Evolutionary conservation across 495 filamentous ascomycete genomes (phyloP).

Genomic region (Aspergillus asperescens): DNA sequence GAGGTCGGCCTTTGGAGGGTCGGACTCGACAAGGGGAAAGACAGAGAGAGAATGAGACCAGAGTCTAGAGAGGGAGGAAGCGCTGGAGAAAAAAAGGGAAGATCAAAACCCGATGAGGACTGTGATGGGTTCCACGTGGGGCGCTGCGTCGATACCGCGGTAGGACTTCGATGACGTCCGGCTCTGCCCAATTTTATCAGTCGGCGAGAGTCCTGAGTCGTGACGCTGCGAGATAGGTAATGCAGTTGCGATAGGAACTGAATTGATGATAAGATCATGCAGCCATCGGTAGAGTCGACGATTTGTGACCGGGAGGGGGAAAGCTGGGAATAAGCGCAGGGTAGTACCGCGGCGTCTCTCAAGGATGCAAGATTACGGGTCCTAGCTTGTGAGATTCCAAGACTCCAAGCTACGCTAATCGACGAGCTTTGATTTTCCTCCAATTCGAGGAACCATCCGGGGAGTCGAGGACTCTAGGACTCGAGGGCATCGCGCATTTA

Average conservation of each 20-base stretch:
- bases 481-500: too few species aligned
- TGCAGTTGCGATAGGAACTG: too few species aligned
- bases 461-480: too few species aligned
- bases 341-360: neutral
- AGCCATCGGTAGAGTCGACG: neutral
- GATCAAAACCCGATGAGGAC: slow-evolving; percentile 5
- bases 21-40: neutral
- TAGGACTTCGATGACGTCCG: slow-evolving; percentile 26
- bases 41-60: neutral
- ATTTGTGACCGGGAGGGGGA: too few species aligned
- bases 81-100: slow-evolving; percentile 5
- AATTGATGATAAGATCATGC: slow-evolving; percentile 1
- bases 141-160: slow-evolving; percentile 23
- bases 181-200: slow-evolving; percentile 10
- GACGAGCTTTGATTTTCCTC: slow-evolving; percentile 4
- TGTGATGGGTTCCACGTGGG: slow-evolving; percentile 18
- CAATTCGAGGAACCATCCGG: neutral
- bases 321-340: neutral
- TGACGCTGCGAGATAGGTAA: neutral
- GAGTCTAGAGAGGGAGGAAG: neutral
- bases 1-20: neutral
- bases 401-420: slow-evolving; percentile 7
- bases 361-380: slow-evolving; percentile 6
- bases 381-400: neutral
- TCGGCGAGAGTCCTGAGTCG: slow-evolving; percentile 12